Evolutionary conservation across 1,284 basidiomycete genomes (phyloP), one percentile per base, ranked within the genome.

Genomic region (Irpex sp.): DNA sequence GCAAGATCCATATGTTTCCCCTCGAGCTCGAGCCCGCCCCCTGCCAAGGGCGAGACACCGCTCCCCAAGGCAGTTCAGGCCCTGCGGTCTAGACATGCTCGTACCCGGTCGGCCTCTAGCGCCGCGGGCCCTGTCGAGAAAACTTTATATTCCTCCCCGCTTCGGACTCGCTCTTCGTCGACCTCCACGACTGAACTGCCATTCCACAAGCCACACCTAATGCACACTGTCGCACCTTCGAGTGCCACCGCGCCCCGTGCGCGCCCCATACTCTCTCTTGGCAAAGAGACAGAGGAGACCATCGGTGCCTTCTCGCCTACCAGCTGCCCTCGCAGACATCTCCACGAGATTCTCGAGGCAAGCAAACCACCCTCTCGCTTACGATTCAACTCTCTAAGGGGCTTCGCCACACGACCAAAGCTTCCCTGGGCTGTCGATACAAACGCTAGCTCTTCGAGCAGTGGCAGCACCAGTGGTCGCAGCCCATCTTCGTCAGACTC

Each of bases 251-350:
- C 61, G 26, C 67, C 54, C 33, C 59, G 55, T 19, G 55, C 61
- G 3, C 51, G 62, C 43, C 62, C 62, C 15, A 46, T 63, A 49
- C 49, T 37, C 9, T 59, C 65, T 47, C 53, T 61, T 47, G 61
- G 55, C 19, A 61, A 59, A 50, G 62, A 57, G 11, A 47, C 59
- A 57, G 62, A 68, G 15, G 71, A 71, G 39, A 67, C 68, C 47
- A 62, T 73, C 49, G 72, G 72, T 46, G 69, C 72, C 1, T 74
- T 74, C 65, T 60, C 71, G 5, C 71, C 71, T 5, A 74, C 72
- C 5, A 68, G 66, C 65, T 68, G 69, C 56, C 68, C 72, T 1
- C 66, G 72, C 21, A 68, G 66, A 39, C 66, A 66, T 33, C 65
- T 74, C 36, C 70, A 63, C 15, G 66, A 65, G 33, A 59, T 74